A percentile compares a stretch with the other conserved stretches of the same genome.
Evolutionary conservation across 2,329 filamentous ascomycete species (phyloP).

Genomic region (Cladosporium halotolerans): DNA sequence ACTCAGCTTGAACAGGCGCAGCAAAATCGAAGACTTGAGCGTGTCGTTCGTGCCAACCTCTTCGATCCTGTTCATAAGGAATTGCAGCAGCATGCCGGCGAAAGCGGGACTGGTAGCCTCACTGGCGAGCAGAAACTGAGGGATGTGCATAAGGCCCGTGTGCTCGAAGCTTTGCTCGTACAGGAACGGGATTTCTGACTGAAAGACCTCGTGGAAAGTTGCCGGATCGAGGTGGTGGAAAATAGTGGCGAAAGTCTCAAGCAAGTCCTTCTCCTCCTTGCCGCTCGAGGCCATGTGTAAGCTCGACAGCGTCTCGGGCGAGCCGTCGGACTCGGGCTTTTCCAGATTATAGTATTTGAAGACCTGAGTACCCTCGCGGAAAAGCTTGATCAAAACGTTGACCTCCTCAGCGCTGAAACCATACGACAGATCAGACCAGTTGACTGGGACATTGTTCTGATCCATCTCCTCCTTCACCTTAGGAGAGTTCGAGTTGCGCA

Average conservation of each 20-base stretch:
- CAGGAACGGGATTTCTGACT: constrained; percentile 90
- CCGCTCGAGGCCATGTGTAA: constrained; percentile 90
- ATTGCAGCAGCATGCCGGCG: constrained; percentile 94
- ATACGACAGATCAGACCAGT: constrained; percentile 93
- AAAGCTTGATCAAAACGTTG: constrained; percentile 90
- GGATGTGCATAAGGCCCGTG: constrained; percentile 85
- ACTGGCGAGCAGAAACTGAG: constrained; percentile 97
- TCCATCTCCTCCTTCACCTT: constrained; percentile 58
- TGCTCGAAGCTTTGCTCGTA: constrained; percentile 99
- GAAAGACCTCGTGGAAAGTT: constrained; percentile 97
- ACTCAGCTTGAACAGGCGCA: constrained; percentile 92
- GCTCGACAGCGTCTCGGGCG: constrained; percentile 75
- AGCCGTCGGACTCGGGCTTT: constrained; percentile 62
- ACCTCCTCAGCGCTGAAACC: constrained; percentile 98
- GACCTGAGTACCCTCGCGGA: constrained; percentile 90
- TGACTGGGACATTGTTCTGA: constrained; percentile 67
- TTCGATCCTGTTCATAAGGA: constrained; percentile 93
- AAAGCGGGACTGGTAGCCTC: constrained; percentile 97
- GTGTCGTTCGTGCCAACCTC: constrained; percentile 90
- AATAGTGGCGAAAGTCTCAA: constrained; percentile 96
- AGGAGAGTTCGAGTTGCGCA: constrained; percentile 77
- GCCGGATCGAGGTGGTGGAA: constrained; percentile 98
- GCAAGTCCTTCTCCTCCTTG: constrained; percentile 93
- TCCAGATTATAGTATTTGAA: constrained; percentile 90
- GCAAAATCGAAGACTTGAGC: constrained; percentile 83